phyloP scores from a whole-genome alignment of 202 grass and related monocot genomes.

The Hordeum pubiflorum region DNA sequence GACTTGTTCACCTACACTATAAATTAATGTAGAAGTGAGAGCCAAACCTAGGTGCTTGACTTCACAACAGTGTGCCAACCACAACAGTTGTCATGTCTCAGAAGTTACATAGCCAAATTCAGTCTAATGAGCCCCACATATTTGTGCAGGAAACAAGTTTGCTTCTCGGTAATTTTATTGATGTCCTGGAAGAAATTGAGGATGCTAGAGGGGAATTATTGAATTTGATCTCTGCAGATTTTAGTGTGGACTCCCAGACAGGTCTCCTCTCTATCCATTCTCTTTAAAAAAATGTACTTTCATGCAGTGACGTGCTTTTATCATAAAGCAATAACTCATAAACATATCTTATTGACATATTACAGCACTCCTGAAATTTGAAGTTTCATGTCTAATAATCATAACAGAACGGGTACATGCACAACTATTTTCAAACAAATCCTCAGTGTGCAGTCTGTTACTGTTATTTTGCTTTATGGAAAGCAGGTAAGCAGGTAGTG shows the following conservation, averaged over 20 bases:
- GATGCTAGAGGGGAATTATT: constrained; percentile 59
- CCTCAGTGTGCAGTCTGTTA: background rate
- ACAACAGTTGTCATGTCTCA: background rate
- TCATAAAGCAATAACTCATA: constrained; percentile 3
- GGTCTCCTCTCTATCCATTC: constrained; percentile 45
- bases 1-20: background rate
- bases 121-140: background rate
- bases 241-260: constrained; percentile 40
- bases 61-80: background rate
- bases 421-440: constrained; percentile 2
- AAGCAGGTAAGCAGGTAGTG: background rate
- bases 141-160: constrained; percentile 82
- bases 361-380: background rate
- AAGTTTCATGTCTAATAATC: background rate
- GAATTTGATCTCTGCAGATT: constrained; percentile 47
- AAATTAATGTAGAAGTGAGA: background rate
- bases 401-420: background rate
- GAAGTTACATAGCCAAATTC: background rate
- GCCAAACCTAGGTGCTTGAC: background rate
- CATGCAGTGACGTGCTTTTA: background rate
- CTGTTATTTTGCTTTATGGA: background rate
- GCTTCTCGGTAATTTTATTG: constrained; percentile 68
- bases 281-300: constrained; percentile 17
- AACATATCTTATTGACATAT: constrained; percentile 15
- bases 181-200: constrained; percentile 81